Evolutionary conservation across 768 basidiomycete species (phyloP), one percentile per base, ranked within the genome.

Genomic region (Lactarius hatsudake): DNA sequence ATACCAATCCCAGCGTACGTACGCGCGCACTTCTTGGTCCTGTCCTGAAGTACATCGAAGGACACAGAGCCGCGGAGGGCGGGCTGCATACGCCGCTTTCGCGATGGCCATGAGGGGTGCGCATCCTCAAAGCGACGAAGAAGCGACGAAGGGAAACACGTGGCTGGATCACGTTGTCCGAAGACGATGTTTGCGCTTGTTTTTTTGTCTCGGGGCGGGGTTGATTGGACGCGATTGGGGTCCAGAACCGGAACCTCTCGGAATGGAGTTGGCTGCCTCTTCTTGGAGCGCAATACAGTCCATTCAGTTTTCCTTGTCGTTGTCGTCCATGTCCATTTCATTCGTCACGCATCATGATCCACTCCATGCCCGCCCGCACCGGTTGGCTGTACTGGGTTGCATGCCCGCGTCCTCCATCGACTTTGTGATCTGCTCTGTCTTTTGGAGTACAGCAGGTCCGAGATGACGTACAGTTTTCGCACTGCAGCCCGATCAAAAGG

Each of bases 41-140:
- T 36, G 10, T 23, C 54, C 34, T 23, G 32, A 34, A 32, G 43
- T n/a, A 43, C n/a, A n/a, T 51, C 53, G 65, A 60, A 32, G 63
- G 63, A 60, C 38, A 20, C 18, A 51, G 53, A 4, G 28, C 65
- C 65, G 65, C 65, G 65, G 65, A 66, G 36, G 55, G 55, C 65
- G 65, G 65, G 36, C 55, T 62, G 36, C 15, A 23, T 10, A 53
- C 56, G 65, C 65, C 65, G 61, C 28, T 34, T 23, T 32, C 15
- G 48, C 36, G 9, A 61, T 26, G 30, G 26, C 42, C 34, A 9
- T 43, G 61, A 66, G 61, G n/a, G 45, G 43, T 42, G 45, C 55
- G 62, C 65, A 38, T n/a, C 55, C 43, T 9, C 61, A 51, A 58
- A 38, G 23, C 51, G 58, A 59, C 48, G n/a, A 60, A n/a, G 34